These are phyloP conservation scores for Solanum appendiculatum DNA, from an alignment of 257 asterid genomes.

Conservation along the genomic window DNA sequence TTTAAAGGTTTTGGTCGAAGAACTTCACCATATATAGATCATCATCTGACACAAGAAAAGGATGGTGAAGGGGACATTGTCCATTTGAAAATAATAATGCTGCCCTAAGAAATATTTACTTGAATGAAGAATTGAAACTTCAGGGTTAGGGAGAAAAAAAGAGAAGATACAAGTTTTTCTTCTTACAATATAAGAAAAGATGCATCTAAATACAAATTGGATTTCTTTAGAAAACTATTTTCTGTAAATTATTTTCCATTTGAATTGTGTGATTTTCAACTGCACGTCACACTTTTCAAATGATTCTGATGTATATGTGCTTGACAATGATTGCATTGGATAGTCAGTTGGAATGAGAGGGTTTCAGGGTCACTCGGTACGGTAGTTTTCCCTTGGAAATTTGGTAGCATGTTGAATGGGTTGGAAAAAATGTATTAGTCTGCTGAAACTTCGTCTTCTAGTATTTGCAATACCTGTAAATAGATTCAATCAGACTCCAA, in stretches of 20 bases:
- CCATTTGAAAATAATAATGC: background rate
- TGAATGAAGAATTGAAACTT: background rate
- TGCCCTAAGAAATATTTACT: background rate
- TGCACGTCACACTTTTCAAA: background rate
- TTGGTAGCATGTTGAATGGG: background rate
- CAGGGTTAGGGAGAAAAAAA: background rate
- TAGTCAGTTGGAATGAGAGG: background rate
- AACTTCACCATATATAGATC: background rate
- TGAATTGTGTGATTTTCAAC: background rate
- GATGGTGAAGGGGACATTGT: background rate
- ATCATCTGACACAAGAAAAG: background rate
- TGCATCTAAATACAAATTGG: background rate
- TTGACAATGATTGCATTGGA: background rate
- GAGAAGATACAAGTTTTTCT: background rate
- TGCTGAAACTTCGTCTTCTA: background rate
- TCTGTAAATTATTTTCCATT: background rate
- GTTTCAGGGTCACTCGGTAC: background rate
- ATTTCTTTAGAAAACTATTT: background rate
- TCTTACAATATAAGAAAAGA: background rate
- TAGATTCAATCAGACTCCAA: background rate
- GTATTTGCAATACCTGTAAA: background rate
- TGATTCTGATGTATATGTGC: background rate
- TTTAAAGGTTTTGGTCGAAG: background rate
- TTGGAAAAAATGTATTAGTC: background rate
- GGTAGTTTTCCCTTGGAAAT: background rate